Conservation (phyloP, 2,329 filamentous ascomycete species). For the Hortaea werneckii region DNA sequence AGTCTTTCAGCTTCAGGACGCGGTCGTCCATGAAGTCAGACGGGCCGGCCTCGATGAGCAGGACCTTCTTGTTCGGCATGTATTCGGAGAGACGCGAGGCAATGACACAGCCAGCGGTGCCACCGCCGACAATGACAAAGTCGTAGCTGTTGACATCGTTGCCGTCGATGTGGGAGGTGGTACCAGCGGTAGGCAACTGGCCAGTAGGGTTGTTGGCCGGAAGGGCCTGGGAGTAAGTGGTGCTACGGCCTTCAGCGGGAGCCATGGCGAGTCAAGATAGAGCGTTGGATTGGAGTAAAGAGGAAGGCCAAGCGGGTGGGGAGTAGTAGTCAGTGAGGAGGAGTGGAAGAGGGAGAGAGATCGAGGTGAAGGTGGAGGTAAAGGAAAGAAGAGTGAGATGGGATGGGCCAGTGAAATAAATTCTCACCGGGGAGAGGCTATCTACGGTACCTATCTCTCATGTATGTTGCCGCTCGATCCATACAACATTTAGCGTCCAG, state of each 20-base stretch:
- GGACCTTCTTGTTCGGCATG: conserved; percentile 67
- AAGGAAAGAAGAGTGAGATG: not conserved
- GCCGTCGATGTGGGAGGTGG: conserved; percentile 56
- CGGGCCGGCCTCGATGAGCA: conserved; percentile 80
- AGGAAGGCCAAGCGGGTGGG: not conserved
- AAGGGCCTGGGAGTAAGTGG: conserved; percentile 57
- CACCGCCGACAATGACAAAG: conserved; percentile 77
- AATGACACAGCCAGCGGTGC: conserved; percentile 77
- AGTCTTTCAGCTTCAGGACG: conserved; percentile 77
- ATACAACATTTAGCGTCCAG: too few species aligned
- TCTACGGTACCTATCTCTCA: too few species aligned
- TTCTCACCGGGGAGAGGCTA: not conserved
- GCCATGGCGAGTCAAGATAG: not conserved
- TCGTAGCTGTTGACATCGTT: conserved; percentile 61
- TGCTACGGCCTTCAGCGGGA: not conserved
- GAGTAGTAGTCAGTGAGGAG: not conserved
- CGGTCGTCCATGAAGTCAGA: conserved; percentile 83
- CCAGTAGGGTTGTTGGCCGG: conserved; percentile 42
- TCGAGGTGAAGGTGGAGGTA: not conserved
- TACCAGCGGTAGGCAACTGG: conserved; percentile 31
- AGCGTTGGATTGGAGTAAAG: not conserved
- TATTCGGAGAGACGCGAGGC: conserved; percentile 72
- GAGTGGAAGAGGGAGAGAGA: not conserved
- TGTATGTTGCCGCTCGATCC: too few species aligned
- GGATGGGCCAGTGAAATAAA: not conserved